Evolutionary conservation across 495 filamentous ascomycete species (phyloP).

Genomic region (Neurospora tetraspora): DNA sequence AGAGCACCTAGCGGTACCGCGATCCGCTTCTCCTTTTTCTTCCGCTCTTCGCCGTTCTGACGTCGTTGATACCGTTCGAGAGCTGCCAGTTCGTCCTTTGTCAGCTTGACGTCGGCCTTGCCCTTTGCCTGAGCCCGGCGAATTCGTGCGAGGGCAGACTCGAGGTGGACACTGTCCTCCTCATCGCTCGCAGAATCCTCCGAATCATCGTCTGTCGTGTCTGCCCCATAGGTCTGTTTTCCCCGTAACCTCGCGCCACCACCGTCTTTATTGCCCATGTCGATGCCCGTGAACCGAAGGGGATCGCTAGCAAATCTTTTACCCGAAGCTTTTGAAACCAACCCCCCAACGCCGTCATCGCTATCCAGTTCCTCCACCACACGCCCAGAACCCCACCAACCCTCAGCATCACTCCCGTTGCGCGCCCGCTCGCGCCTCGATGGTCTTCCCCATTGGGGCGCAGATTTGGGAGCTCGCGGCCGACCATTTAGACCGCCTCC

Average conservation of each 20-base stretch:
- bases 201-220: conserved; percentile 41
- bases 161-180: conserved; percentile 62
- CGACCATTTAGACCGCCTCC: conserved; percentile 99
- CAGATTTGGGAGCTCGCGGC: conserved; percentile 96
- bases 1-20: conserved; percentile 25
- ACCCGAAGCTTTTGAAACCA: conserved; percentile 30
- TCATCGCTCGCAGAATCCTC: conserved; percentile 45
- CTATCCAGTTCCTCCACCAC: conserved; percentile 63
- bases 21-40: conserved; percentile 28
- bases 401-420: conserved; percentile 42
- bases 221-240: conserved; percentile 29
- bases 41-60: conserved; percentile 36
- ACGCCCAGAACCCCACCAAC: conserved; percentile 30
- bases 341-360: conserved; percentile 44
- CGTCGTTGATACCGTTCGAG: conserved; percentile 55
- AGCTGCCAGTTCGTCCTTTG: conserved; percentile 63
- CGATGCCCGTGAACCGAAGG: conserved; percentile 51
- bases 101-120: conserved; percentile 64
- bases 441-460: conserved; percentile 98
- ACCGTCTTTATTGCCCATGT: conserved; percentile 38
- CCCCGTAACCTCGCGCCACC: conserved; percentile 29
- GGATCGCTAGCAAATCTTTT: conserved; percentile 46
- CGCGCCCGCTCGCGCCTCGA: conserved; percentile 68
- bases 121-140: conserved; percentile 62
- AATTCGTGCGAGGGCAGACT: conserved; percentile 67